Evolutionary conservation across 371 early-diverging fungal genomes (phyloP), one percentile per base, ranked within the genome.

Genomic region (Smittium mucronatum): DNA sequence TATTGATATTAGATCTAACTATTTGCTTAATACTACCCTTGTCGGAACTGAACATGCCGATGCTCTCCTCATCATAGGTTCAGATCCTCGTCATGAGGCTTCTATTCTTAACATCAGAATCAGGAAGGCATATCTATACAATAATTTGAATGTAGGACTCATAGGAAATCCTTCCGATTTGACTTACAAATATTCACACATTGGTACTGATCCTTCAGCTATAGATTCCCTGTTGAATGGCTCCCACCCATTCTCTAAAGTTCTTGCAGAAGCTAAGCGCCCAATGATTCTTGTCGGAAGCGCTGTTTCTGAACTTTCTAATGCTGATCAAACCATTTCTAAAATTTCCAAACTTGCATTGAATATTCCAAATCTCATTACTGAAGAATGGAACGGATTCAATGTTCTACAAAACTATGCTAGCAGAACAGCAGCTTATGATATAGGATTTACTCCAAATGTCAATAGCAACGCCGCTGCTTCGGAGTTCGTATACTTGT

Each of bases 81-180:
- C 95, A 57, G 95, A 97, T 84, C 98, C 98, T 64, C 91, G 96
- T 64, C 95, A 93, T 77, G 98, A 97, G 81, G 98, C 94, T 1
- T 84, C 98, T 29, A 92, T 94, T 75, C 81, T 96, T 74, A 96
- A 96, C 85, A 90, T 95, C 32, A 89, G 97, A 70, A 86, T 97
- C 76, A 88, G 97, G 76, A 95, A 94, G 83, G 87, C 92, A 29
- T 97, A 87, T 76, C 83, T 96, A 69, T 87, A 90, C 81, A 86
- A 89, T 70, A 83, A 84, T 25, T 82, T 89, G 68, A 87, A 92
- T 69, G 78, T 94, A 72, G 96, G 86, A 70, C 75, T 94, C 64
- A 82, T 96, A 70, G 97, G 96, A 64, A 81, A 83, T 61, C 75
- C 83, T 2, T 83, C 76, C 58, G 85, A 93, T 67, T 81, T 95